Base-by-base conservation (phyloP, 139 green algal species). In the Chlamydomonas urium region DNA sequence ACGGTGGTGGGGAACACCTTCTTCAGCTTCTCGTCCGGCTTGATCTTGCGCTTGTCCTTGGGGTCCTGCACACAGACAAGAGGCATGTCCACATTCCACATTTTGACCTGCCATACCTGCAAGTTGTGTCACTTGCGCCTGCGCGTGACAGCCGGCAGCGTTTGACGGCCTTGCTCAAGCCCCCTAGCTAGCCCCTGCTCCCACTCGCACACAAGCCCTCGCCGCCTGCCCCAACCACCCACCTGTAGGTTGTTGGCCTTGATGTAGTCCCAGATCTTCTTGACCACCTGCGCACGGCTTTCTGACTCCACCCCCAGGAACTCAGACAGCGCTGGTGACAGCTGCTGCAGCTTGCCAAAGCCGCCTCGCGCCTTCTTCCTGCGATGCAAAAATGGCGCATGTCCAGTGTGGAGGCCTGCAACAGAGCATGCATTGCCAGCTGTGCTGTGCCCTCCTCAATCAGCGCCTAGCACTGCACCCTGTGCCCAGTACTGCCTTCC, bases 201-300 rank as follows among this genome's bases (percentile, higher is more conserved):
- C n/a, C n/a, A n/a, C n/a, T n/a, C n/a, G n/a, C n/a, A n/a, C n/a
- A n/a, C n/a, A n/a, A n/a, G n/a, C n/a, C n/a, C n/a, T n/a, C n/a
- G n/a, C n/a, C n/a, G n/a, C n/a, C n/a, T n/a, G n/a, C n/a, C n/a
- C n/a, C n/a, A n/a, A n/a, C n/a, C n/a, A n/a, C n/a, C n/a, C n/a
- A n/a, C n/a, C n/a, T n/a, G n/a, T 62, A 96, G 75, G 65, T 92
- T 66, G 61, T 95, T 66, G 17, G 61, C 87, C 67, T 88, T 92
- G 67, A 96, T 93, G 80, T 96, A 91, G 10, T 81, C 85, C 90
- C 90, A 96, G 29, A 96, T 73, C 23, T 63, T 65, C 74, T 94
- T 94, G 2, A 93, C 87, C n/a, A 96, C 88, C 62, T 84, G 73
- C 0, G 75, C 29, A 0, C 77, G 45, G 0, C 75, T 33, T 75